Evolutionary conservation across 2,329 filamentous ascomycete species (phyloP).

Genomic region (Fusarium sp.): DNA sequence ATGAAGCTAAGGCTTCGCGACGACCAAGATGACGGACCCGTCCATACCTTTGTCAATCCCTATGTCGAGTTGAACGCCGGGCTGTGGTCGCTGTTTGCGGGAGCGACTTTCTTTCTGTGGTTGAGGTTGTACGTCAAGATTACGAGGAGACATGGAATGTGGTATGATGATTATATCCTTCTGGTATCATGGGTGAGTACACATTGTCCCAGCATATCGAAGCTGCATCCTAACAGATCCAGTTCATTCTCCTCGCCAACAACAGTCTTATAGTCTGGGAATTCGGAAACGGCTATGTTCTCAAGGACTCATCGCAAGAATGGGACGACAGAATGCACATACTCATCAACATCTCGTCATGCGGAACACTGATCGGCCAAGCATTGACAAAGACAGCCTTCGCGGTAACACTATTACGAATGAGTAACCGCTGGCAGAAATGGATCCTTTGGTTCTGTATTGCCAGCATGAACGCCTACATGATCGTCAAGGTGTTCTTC

Average conservation of each 20-base stretch:
- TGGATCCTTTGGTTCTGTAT: conserved; percentile 61
- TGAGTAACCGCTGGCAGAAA: conserved; percentile 56
- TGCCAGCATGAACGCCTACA: conserved; percentile 58
- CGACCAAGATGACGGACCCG: conserved; percentile 33
- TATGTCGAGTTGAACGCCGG: conserved; percentile 47
- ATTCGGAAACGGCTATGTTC: conserved; percentile 60
- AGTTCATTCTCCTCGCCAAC: conserved; percentile 56
- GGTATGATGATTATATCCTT: conserved; percentile 54
- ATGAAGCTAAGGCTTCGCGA: conserved; percentile 40
- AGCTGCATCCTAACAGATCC: background rate
- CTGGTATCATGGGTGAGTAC: conserved; percentile 49
- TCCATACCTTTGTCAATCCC: conserved; percentile 44
- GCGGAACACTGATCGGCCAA: conserved; percentile 50
- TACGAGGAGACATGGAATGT: conserved; percentile 49
- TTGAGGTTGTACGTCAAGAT: conserved; percentile 50
- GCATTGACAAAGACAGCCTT: conserved; percentile 52
- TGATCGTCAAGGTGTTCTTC: conserved; percentile 58
- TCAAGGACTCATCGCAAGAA: conserved; percentile 47
- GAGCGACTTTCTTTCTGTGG: conserved; percentile 45
- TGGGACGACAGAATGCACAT: conserved; percentile 65
- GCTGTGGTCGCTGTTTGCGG: conserved; percentile 48
- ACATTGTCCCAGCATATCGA: background rate
- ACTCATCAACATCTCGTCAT: conserved; percentile 56
- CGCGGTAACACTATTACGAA: conserved; percentile 49
- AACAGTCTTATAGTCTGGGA: conserved; percentile 57